Conservation (phyloP, 2,329 filamentous ascomycete genomes). For the Alternaria metachromatica region DNA sequence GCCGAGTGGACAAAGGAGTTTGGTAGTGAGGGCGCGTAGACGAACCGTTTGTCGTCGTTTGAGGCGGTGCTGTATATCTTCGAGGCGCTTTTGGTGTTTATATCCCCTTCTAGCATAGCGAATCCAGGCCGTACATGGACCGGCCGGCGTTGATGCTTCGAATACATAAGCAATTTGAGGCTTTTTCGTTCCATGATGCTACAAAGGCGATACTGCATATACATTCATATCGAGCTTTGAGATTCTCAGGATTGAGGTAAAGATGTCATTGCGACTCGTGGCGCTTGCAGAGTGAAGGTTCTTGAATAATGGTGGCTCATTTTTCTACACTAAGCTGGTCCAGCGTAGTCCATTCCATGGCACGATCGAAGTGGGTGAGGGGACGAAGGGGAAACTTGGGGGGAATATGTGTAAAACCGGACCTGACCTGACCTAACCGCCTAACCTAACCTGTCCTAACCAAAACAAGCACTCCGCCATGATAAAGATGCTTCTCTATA, state of each 20-base stretch:
- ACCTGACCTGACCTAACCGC: background rate
- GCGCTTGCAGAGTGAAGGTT: background rate
- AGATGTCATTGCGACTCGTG: background rate
- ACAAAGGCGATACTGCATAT: background rate
- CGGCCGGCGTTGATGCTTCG: background rate
- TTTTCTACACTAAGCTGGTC: background rate
- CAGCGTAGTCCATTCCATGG: constrained; percentile 1
- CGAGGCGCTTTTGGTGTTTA: constrained; percentile 19
- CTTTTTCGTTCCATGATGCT: background rate
- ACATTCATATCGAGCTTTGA: background rate
- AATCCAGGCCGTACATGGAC: constrained; percentile 4
- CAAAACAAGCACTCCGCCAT: constrained; percentile 1
- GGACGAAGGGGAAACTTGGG: constrained; percentile 8
- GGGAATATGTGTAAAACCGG: constrained; percentile 27
- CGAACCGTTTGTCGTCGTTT: background rate
- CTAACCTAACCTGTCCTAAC: constrained; percentile 15
- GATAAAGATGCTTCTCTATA: background rate
- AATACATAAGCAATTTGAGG: background rate
- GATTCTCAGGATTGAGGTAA: background rate
- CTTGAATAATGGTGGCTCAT: background rate
- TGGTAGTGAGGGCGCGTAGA: constrained; percentile 80
- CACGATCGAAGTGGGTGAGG: background rate
- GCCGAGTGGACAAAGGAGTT: constrained; percentile 96
- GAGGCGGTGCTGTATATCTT: constrained; percentile 7
- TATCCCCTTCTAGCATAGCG: constrained; percentile 16